Conservation (phyloP, 441 rosid species). For the Populus trichocarpa region DNA sequence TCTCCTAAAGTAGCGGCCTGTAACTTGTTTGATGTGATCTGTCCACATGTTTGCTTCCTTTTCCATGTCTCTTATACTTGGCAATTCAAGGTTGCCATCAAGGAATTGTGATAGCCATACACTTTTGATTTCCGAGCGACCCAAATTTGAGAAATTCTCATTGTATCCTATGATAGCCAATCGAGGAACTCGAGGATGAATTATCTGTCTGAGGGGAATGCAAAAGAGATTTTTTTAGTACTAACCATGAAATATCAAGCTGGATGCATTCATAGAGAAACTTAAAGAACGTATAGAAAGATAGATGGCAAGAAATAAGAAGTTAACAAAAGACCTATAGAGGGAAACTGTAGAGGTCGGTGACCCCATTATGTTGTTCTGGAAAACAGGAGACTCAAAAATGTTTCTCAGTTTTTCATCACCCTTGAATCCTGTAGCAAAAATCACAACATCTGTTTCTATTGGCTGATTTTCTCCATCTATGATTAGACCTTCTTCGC, state of each 20-base stretch:
- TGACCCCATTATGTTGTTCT: constrained; percentile 8
- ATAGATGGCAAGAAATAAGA: background rate
- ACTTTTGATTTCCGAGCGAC: constrained; percentile 8
- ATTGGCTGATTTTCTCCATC: constrained; percentile 9
- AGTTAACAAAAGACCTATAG: constrained; percentile 6
- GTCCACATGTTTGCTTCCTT: constrained; percentile 15
- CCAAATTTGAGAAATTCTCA: constrained; percentile 16
- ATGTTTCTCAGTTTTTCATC: constrained; percentile 9
- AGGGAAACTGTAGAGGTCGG: constrained; percentile 7
- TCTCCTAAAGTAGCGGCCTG: constrained; percentile 1
- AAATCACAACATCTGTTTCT: constrained; percentile 13
- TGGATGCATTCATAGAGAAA: background rate
- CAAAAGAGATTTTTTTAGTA: background rate
- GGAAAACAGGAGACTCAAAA: constrained; percentile 15
- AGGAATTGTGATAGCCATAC: constrained; percentile 13
- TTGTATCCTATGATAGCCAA: constrained; percentile 22
- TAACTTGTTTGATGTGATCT: background rate
- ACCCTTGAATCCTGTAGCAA: constrained; percentile 23
- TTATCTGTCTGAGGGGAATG: constrained; percentile 14
- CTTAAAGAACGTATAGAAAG: background rate
- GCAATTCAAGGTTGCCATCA: constrained; percentile 9
- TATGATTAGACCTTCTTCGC: constrained; percentile 13
- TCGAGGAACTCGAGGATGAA: constrained; percentile 28
- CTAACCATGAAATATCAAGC: background rate
- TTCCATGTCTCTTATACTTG: constrained; percentile 15